Base-by-base conservation (phyloP, 441 rosid genomes). In the Arabidopsis lyrata region DNA sequence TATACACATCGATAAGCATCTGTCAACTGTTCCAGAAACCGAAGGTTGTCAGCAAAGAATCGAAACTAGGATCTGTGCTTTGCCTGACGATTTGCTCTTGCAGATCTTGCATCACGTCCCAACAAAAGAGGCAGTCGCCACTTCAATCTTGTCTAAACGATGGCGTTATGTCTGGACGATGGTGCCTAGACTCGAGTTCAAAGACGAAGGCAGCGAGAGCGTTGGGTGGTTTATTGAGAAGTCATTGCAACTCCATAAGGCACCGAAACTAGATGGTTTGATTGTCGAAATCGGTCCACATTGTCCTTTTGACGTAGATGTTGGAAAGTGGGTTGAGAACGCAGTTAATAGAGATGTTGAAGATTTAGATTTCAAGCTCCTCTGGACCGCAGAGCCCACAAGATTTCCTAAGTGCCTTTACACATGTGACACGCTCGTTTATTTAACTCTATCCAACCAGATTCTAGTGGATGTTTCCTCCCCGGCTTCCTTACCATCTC, bases 341-440 rank as follows among this genome's bases (percentile, higher is more conserved):
- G 73, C 63, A 56, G 56, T 56, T 44, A 13, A 57, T 44, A 34
- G 42, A 1, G 0, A 1, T n/a, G n/a, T n/a, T n/a, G n/a, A 2
- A 1, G 8, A n/a, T n/a, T 42, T 68, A 16, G 0, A 0, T 15
- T 24, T 68, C 2, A 5, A 0, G 2, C 31, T 68, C 52, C n/a
- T 11, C 4, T 14, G 47, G 65, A 13, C 16, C 22, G 36, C 56
- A 57, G 12, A 18, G 8, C 64, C 24, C 24, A 68, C 54, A 36
- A 27, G 42, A 29, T 41, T 68, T 27, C 72, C 63, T 4, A 41
- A 10, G 42, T 0, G 63, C 31, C 72, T 68, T 48, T 64, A 64
- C 57, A 18, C 70, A 50, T 68, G 73, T n/a, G 4, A 68, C 8
- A 68, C 66, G 16, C 74, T 59, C 11, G 58, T 58, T 42, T 0